phyloP scores from a whole-genome alignment of 495 filamentous ascomycete species.

The Neohortaea acidophila region DNA sequence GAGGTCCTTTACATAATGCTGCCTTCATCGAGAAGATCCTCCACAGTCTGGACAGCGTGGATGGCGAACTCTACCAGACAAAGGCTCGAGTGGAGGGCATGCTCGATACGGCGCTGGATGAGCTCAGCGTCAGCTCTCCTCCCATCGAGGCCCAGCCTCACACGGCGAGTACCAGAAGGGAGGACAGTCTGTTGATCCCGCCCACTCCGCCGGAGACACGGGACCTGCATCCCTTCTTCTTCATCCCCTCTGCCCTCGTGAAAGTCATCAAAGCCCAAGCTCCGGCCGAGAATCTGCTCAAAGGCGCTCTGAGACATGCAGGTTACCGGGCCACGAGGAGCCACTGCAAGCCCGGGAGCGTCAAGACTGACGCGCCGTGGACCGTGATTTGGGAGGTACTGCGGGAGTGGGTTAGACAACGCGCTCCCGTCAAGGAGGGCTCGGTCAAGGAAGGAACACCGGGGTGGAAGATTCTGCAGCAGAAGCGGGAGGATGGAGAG shows the following conservation, averaged over 20 bases:
- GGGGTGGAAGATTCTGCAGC: constrained; percentile 48
- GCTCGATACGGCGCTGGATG: constrained; percentile 74
- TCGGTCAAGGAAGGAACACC: constrained; percentile 51
- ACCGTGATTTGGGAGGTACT: constrained; percentile 81
- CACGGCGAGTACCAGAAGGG: constrained; percentile 8
- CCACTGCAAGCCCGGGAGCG: constrained; percentile 73
- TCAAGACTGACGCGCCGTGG: constrained; percentile 88
- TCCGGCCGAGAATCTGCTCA: constrained; percentile 52
- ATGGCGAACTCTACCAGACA: constrained; percentile 57
- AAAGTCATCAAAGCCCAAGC: constrained; percentile 63
- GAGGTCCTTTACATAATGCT: constrained; percentile 68
- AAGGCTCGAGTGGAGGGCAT: constrained; percentile 73
- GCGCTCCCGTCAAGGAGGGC: constrained; percentile 52
- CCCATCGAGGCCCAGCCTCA: constrained; percentile 4
- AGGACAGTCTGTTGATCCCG: constrained; percentile 20
- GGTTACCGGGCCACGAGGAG: constrained; percentile 71
- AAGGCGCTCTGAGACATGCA: constrained; percentile 62
- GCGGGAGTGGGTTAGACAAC: constrained; percentile 74
- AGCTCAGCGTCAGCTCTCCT: constrained; percentile 29
- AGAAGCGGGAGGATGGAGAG: constrained; percentile 23
- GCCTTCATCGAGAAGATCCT: constrained; percentile 67
- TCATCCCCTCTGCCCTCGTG: constrained; percentile 55
- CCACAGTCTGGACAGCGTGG: constrained; percentile 43
- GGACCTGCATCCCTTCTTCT: constrained; percentile 71
- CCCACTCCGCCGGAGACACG: constrained; percentile 31